Conservation (phyloP, 2,329 filamentous ascomycete genomes). For the Trichoderma simmonsii region DNA sequence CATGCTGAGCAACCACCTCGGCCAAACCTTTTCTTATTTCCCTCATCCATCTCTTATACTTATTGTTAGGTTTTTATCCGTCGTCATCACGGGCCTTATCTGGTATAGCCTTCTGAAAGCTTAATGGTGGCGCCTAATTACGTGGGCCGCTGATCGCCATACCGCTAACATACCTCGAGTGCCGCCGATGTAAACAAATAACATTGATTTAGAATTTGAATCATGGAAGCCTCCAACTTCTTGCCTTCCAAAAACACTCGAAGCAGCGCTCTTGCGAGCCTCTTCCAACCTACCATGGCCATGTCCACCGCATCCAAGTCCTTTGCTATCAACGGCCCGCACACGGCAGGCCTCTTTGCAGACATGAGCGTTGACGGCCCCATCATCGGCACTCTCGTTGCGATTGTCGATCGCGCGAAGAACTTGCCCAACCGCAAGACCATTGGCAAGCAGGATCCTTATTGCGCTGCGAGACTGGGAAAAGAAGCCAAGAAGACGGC, state of each 20-base stretch:
- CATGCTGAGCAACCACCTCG: background rate
- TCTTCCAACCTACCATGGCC: conserved; percentile 22
- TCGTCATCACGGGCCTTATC: background rate
- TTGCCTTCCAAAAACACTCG: conserved; percentile 1
- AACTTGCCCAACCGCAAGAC: conserved; percentile 95
- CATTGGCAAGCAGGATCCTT: conserved; percentile 98
- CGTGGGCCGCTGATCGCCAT: conserved; percentile 9
- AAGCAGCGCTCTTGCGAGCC: conserved; percentile 15
- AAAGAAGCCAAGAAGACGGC: conserved; percentile 98
- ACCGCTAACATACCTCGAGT: conserved; percentile 7
- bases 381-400: conserved; percentile 86
- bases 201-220: background rate
- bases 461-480: conserved; percentile 87
- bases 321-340: conserved; percentile 60
- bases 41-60: background rate
- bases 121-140: conserved; percentile 13
- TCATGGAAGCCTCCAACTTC: conserved; percentile 7
- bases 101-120: background rate
- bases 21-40: background rate
- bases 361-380: conserved; percentile 93
- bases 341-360: conserved; percentile 90
- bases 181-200: conserved; percentile 22
- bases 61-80: background rate
- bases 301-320: conserved; percentile 55
- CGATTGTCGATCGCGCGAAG: conserved; percentile 91